These are phyloP conservation scores for Penicillium sp. DNA, from an alignment of 2,329 filamentous ascomycete species.

Conservation along the genomic window DNA sequence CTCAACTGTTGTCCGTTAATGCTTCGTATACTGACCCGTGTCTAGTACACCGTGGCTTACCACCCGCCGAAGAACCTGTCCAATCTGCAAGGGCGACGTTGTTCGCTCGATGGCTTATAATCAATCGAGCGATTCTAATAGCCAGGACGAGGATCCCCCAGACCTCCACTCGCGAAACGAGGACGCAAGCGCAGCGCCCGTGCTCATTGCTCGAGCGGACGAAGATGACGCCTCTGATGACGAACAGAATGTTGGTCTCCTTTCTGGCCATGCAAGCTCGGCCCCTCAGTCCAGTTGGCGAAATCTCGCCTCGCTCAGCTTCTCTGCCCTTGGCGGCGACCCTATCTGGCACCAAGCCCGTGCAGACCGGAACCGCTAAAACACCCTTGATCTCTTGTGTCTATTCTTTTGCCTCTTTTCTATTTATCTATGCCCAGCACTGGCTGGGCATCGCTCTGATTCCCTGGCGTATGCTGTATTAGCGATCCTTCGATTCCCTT, in stretches of 20 bases:
- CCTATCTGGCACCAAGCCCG: constrained; percentile 48
- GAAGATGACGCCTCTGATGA: constrained; percentile 45
- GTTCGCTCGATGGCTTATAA: constrained; percentile 63
- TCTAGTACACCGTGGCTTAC: constrained; percentile 92
- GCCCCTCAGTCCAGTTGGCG: constrained; percentile 46
- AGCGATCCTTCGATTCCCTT: constrained; percentile 34
- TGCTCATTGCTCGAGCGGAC: constrained; percentile 45
- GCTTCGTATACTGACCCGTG: constrained; percentile 21
- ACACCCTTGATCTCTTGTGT: constrained; percentile 9
- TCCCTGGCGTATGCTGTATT: constrained; percentile 34
- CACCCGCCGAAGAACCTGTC: constrained; percentile 91
- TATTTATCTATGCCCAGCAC: constrained; percentile 11
- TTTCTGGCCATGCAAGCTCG: constrained; percentile 35
- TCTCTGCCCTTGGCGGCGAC: constrained; percentile 51
- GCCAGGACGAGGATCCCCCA: constrained; percentile 45
- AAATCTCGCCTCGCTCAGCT: constrained; percentile 46
- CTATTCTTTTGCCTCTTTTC: constrained; percentile 17
- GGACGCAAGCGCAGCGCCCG: constrained; percentile 53
- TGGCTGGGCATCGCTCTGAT: constrained; percentile 17
- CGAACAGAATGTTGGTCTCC: constrained; percentile 44
- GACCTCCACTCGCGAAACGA: constrained; percentile 49
- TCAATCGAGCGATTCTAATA: constrained; percentile 22
- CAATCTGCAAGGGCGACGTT: constrained; percentile 97
- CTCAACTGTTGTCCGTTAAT: not conserved
- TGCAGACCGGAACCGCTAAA: constrained; percentile 42